These are phyloP conservation scores for Biscogniauxia marginata DNA, from an alignment of 2,329 filamentous ascomycete species.

Conservation along the genomic window DNA sequence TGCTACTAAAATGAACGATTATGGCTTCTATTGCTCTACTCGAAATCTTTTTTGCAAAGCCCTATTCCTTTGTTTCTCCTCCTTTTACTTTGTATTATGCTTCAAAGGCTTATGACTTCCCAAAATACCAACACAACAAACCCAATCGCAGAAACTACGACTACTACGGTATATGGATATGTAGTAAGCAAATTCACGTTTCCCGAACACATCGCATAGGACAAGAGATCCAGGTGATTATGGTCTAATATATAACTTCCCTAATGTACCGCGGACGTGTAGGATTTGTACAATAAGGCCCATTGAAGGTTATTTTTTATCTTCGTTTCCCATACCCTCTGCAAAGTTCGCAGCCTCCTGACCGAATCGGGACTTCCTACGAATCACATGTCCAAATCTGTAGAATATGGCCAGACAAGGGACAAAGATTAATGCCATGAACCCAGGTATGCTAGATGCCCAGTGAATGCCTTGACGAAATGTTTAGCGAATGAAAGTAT, in stretches of 20 bases:
- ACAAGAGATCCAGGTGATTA: not conserved
- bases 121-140: too few species aligned
- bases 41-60: not conserved
- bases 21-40: too few species aligned
- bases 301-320: conserved; percentile 23
- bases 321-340: conserved; percentile 1
- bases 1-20: not conserved
- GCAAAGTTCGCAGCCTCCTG: not conserved
- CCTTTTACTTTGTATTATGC: too few species aligned
- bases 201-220: too few species aligned
- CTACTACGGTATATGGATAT: too few species aligned
- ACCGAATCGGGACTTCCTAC: not conserved
- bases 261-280: conserved; percentile 1
- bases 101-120: too few species aligned
- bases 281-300: too few species aligned
- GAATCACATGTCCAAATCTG: not conserved
- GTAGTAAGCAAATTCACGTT: too few species aligned
- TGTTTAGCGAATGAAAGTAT: not conserved
- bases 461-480: conserved; percentile 41
- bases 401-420: not conserved
- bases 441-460: conserved; percentile 45
- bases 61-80: not conserved
- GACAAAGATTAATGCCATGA: conserved; percentile 28
- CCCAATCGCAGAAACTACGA: too few species aligned
- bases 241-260: not conserved